Percentiles rank a stretch among this genome's conserved stretches.
Conservation (phyloP, 805 yeast species). For the Hanseniaspora nectarophila region DNA sequence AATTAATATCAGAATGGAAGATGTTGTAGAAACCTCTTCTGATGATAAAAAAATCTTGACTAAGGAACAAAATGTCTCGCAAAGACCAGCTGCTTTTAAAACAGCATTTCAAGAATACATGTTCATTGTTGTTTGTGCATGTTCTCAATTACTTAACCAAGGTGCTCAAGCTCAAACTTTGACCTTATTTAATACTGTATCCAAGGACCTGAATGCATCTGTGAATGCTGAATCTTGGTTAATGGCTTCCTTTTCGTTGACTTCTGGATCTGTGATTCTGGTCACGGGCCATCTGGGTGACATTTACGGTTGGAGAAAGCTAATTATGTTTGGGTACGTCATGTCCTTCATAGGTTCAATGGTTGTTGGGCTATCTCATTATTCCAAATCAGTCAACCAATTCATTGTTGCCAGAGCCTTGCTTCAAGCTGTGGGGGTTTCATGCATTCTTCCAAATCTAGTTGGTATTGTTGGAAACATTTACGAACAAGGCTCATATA, state of each 20-base stretch:
- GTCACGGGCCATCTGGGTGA: conserved; percentile 64
- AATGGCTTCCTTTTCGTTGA: conserved; percentile 57
- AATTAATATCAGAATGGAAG: no score
- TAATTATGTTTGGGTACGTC: conserved; percentile 44
- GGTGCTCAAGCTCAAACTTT: conserved; percentile 32
- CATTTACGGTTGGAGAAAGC: conserved; percentile 47
- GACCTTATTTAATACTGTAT: conserved; percentile 30
- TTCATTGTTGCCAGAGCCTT: conserved; percentile 42
- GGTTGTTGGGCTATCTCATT: conserved; percentile 47
- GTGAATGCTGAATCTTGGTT: conserved; percentile 36
- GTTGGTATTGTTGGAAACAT: conserved; percentile 44
- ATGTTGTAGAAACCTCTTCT: no score
- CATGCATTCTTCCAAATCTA: conserved; percentile 47
- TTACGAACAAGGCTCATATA: conserved; percentile 33
- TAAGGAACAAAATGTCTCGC: not conserved
- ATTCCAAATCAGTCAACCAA: conserved; percentile 38
- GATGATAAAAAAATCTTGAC: no score
- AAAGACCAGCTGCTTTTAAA: not conserved
- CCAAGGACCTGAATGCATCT: conserved; percentile 26
- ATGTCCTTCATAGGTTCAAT: conserved; percentile 49
- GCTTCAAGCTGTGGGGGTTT: conserved; percentile 51
- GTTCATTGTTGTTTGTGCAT: conserved; percentile 25
- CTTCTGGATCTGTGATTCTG: conserved; percentile 62
- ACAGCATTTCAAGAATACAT: conserved; percentile 19
- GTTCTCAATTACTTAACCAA: conserved; percentile 33